A percentile compares a stretch with the other conserved stretches of the same genome.
Evolutionary conservation across 78 protist species (phyloP).

Genomic region (Neovahlkampfia damariscottae): DNA sequence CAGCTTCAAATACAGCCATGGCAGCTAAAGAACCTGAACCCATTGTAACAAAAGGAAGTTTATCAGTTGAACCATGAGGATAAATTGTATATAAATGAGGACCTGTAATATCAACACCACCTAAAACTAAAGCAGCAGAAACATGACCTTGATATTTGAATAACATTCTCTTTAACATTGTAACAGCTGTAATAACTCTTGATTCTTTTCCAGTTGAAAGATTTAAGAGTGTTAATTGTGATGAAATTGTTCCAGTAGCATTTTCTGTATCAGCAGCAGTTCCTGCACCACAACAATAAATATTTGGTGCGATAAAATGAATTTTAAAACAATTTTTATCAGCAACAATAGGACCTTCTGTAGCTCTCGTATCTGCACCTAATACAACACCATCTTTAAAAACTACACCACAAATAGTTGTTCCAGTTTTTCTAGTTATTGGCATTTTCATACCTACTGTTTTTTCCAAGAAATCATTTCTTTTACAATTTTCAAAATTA

Average conservation of each 20-base stretch:
- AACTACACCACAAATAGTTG: constrained; percentile 93
- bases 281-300: constrained; percentile 99
- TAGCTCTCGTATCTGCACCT: constrained; percentile 98
- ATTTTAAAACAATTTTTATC: constrained; percentile 98
- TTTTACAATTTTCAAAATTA: not conserved
- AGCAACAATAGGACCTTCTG: constrained; percentile 90
- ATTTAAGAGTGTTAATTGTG: constrained; percentile 52
- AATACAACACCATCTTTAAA: constrained; percentile 91
- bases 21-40: constrained; percentile 98
- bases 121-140: constrained; percentile 91
- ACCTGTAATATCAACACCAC: constrained; percentile 92
- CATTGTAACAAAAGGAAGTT: constrained; percentile 94
- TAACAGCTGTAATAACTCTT: constrained; percentile 83
- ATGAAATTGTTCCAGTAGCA: constrained; percentile 32
- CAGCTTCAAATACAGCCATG: constrained; percentile 86
- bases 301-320: constrained; percentile 95
- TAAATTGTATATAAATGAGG: constrained; percentile 73
- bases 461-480: constrained; percentile 40
- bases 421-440: constrained; percentile 90
- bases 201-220: constrained; percentile 59
- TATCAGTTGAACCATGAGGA: constrained; percentile 89
- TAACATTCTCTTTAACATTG: constrained; percentile 74
- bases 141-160: constrained; percentile 87
- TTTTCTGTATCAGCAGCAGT: constrained; percentile 97
- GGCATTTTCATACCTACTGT: constrained; percentile 43